Evolutionary conservation across 768 basidiomycete species (phyloP).

Genomic region (Asterophora lycoperdoides): DNA sequence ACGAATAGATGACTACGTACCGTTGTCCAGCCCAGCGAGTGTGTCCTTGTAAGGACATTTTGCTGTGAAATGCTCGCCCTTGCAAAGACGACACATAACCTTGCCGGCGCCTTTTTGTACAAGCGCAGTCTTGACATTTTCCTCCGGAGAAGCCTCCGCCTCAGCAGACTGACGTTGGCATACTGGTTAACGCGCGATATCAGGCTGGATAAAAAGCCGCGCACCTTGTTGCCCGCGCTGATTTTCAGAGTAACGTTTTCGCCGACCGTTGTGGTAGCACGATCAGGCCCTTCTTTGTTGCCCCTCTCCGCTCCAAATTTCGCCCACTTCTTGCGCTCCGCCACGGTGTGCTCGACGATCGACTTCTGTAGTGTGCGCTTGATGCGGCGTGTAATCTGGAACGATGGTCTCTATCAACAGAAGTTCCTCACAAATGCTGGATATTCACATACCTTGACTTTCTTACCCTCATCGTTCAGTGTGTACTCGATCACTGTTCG

Average conservation of each 20-base stretch:
- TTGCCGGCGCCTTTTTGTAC: slow-evolving; percentile 79
- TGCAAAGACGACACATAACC: slow-evolving; percentile 89
- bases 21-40: slow-evolving; percentile 69
- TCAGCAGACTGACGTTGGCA: slow-evolving; percentile 47
- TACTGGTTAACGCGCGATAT: background rate
- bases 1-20: slow-evolving; percentile 29
- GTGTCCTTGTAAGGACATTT: slow-evolving; percentile 98
- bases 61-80: slow-evolving; percentile 96
- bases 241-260: slow-evolving; percentile 45
- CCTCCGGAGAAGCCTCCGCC: slow-evolving; percentile 60
- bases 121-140: slow-evolving; percentile 60
- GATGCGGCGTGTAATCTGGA: slow-evolving; percentile 79
- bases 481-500: slow-evolving; percentile 79
- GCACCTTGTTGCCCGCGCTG: slow-evolving; percentile 58
- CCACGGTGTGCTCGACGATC: slow-evolving; percentile 90
- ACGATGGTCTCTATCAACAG: background rate
- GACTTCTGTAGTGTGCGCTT: slow-evolving; percentile 86
- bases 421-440: background rate
- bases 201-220: slow-evolving; percentile 4
- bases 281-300: slow-evolving; percentile 82
- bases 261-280: slow-evolving; percentile 91
- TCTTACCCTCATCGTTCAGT: slow-evolving; percentile 90
- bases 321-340: slow-evolving; percentile 88
- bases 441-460: slow-evolving; percentile 70
- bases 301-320: slow-evolving; percentile 94